Evolutionary conservation across 192 early-diverging fungal genomes (phyloP), one percentile per base, ranked within the genome.

Genomic region (Backusella tuberculispora): DNA sequence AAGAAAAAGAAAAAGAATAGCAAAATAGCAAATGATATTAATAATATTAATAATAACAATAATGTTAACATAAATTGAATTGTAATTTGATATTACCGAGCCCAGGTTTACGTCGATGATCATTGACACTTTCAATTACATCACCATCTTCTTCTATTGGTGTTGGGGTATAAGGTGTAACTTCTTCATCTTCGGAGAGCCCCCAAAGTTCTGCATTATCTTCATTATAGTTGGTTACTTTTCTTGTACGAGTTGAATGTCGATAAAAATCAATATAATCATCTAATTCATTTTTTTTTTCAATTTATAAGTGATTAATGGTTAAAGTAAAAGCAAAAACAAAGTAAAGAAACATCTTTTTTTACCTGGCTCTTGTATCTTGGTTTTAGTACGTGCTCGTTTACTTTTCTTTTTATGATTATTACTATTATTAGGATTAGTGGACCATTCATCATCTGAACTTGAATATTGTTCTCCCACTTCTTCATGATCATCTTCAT

Each of bases 71-170:
- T 40, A 45, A 66, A 69, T 12, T 17, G 81, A 14, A 15, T 76
- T 34, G 14, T 19, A 37, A 68, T 56, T 71, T 70, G 48, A 73
- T 50, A 66, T 45, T 76, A 83, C 83, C 80, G 69, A 65, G 17
- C 4, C 42, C 78, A 69, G 77, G 63, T 29, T 66, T 40, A 34
- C 83, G 70, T 43, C 83, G 79, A 53, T 86, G 84, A 69, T 88
- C 83, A 76, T 83, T 78, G n/a, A 90, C 71, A 64, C 81, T 85
- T 46, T 90, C 86, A 63, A 88, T 88, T n/a, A 82, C 82, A 74
- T 90, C 82, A 14, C 80, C 85, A 68, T 91, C 88, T 26, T 86
- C 81, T 47, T 81, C 80, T 6, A 69, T 66, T 50, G 76, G 44
- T 29, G 19, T 63, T 41, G 45, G 65, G 15, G 46, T 56, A 63